phyloP scores from a whole-genome alignment of 2,329 filamentous ascomycete species.

The Elsinoe necatrix region DNA sequence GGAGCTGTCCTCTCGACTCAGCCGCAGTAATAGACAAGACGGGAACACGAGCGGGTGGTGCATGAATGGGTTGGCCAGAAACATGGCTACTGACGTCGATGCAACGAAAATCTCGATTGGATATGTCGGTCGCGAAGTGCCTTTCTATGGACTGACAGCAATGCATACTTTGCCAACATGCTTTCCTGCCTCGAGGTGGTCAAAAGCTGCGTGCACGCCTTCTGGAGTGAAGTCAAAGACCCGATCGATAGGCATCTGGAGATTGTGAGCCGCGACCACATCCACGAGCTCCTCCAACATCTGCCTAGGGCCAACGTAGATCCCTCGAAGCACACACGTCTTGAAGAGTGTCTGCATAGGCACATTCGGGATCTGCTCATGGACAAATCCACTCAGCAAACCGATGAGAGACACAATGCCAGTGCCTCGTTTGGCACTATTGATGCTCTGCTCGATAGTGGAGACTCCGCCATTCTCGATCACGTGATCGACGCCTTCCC shows the following conservation, averaged over 20 bases:
- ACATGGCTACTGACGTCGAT: no score
- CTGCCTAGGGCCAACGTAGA: conserved; percentile 31
- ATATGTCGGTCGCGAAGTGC: neutral
- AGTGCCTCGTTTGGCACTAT: conserved; percentile 34
- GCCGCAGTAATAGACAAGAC: no score
- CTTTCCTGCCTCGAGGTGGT: conserved; percentile 22
- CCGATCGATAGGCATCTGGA: conserved; percentile 30
- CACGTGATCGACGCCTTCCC: conserved; percentile 40
- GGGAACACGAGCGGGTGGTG: no score
- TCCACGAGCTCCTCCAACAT: conserved; percentile 30
- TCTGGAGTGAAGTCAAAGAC: conserved; percentile 28
- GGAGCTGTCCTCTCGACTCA: neutral
- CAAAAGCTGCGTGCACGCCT: conserved; percentile 25
- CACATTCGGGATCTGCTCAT: conserved; percentile 30
- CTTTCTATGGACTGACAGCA: neutral
- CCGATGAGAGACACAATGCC: conserved; percentile 36
- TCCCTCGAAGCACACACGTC: conserved; percentile 31
- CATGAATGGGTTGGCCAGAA: no score
- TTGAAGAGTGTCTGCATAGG: conserved; percentile 24
- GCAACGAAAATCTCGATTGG: no score
- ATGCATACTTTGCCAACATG: conserved; percentile 33
- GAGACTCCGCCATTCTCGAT: conserved; percentile 45
- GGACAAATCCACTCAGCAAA: conserved; percentile 22
- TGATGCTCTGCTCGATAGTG: conserved; percentile 39
- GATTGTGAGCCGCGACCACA: conserved; percentile 25